A percentile compares a stretch with the other conserved stretches of the same genome.
phyloP scores from a whole-genome alignment of 2,329 filamentous ascomycete species.

The Exophiala viscosa region DNA sequence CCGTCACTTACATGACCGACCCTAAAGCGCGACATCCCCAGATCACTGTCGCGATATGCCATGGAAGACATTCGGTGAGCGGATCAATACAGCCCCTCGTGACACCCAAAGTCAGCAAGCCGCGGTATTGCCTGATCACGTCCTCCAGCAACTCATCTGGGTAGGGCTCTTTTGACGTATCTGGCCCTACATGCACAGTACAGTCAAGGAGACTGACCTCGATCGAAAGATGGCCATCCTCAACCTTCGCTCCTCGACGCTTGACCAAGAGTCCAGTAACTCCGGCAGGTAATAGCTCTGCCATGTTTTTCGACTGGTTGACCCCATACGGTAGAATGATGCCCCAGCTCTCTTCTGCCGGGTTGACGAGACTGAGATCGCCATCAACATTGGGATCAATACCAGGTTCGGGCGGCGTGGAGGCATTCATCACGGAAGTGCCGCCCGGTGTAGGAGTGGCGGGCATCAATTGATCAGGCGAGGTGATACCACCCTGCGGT shows the following conservation, averaged over 20 bases:
- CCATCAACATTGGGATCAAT: slow-evolving; percentile 40
- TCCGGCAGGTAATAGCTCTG: slow-evolving; percentile 39
- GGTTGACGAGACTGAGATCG: slow-evolving; percentile 56
- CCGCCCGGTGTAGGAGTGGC: slow-evolving; percentile 34
- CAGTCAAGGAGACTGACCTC: slow-evolving; percentile 42
- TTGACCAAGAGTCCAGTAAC: slow-evolving; percentile 48
- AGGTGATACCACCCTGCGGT: slow-evolving; percentile 27
- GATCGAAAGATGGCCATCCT: slow-evolving; percentile 41
- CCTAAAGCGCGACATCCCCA: slow-evolving; percentile 31
- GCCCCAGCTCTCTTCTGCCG: slow-evolving; percentile 58
- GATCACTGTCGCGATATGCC: slow-evolving; percentile 46
- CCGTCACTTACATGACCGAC: slow-evolving; percentile 11
- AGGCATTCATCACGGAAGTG: slow-evolving; percentile 26
- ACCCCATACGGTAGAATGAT: slow-evolving; percentile 52
- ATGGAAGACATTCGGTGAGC: slow-evolving; percentile 41
- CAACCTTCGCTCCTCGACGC: slow-evolving; percentile 39
- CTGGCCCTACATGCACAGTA: slow-evolving; percentile 19
- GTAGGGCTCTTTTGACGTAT: not conserved
- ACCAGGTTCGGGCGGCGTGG: slow-evolving; percentile 22
- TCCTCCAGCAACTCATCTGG: slow-evolving; percentile 39
- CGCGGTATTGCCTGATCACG: slow-evolving; percentile 43
- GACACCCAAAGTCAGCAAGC: slow-evolving; percentile 42
- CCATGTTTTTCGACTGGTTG: slow-evolving; percentile 40
- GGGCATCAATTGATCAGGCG: slow-evolving; percentile 42
- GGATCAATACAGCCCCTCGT: slow-evolving; percentile 41